Evolutionary conservation across 768 basidiomycete genomes (phyloP).

Genomic region (Phlebiopsis gigantea): DNA sequence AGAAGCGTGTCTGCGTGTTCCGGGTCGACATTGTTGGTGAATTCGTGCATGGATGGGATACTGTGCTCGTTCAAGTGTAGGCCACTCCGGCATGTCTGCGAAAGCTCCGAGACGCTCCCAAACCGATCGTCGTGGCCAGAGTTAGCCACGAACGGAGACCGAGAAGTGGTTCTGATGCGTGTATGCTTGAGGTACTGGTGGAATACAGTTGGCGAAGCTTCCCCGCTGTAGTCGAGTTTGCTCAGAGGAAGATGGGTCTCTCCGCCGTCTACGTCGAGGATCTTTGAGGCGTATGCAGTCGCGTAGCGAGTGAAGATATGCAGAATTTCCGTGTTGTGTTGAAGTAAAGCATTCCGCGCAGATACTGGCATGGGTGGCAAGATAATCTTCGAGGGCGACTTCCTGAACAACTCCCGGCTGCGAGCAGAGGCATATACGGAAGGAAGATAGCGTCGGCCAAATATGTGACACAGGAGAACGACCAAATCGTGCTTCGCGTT

Average conservation of each 20-base stretch:
- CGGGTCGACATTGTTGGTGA: conserved; percentile 19
- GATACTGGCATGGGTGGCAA: conserved; percentile 42
- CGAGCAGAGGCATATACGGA: conserved; percentile 35
- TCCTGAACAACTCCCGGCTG: conserved; percentile 30
- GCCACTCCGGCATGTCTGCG: conserved; percentile 44
- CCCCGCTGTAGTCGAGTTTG: conserved; percentile 10
- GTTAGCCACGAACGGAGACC: conserved; percentile 62
- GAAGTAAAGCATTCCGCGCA: conserved; percentile 36
- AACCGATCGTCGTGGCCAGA: conserved; percentile 63
- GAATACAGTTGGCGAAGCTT: conserved; percentile 23
- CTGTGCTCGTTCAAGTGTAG: conserved; percentile 53
- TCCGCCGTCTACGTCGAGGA: conserved; percentile 31
- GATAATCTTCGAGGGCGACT: conserved; percentile 52
- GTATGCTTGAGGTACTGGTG: conserved; percentile 32
- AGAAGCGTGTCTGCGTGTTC: conserved; percentile 24
- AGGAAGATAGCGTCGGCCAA: conserved; percentile 54
- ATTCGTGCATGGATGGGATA: conserved; percentile 47
- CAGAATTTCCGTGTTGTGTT: conserved; percentile 46
- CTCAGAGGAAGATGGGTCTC: conserved; percentile 50
- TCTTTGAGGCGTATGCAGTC: conserved; percentile 38
- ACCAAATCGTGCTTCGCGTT: conserved; percentile 47
- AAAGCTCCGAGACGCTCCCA: conserved; percentile 44
- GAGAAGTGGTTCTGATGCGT: conserved; percentile 34
- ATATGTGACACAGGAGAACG: conserved; percentile 57
- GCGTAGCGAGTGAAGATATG: conserved; percentile 54